phyloP scores from a whole-genome alignment of 176 grass and related monocot genomes.

The Musa acuminata region DNA sequence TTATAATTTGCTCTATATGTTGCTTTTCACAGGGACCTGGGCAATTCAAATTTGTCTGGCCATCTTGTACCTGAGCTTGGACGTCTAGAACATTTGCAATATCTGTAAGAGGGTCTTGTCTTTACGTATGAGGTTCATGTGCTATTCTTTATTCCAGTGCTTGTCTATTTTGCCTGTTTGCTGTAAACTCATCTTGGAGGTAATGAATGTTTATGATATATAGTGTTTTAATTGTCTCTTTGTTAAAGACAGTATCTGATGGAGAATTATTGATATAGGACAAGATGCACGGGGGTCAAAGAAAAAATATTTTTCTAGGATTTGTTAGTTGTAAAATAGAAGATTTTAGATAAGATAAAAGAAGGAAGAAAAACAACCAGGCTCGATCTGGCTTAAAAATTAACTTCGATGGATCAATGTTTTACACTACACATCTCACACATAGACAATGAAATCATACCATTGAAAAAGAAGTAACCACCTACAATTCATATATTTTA shows the following conservation, averaged over 20 bases:
- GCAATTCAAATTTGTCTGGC: conserved; percentile 70
- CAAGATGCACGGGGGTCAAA: too few relatives aligned
- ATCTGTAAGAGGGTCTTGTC: conserved; percentile 39
- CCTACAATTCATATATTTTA: too few relatives aligned
- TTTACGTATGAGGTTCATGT: neutral
- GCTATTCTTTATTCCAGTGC: neutral
- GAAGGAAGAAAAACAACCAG: too few relatives aligned
- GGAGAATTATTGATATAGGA: too few relatives aligned
- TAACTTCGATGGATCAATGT: too few relatives aligned
- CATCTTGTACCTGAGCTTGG: conserved; percentile 53
- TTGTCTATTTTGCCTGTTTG: neutral
- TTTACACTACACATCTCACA: too few relatives aligned
- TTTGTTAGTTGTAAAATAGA: too few relatives aligned
- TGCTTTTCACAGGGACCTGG: conserved; percentile 51
- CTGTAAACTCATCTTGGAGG: neutral
- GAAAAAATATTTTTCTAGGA: too few relatives aligned
- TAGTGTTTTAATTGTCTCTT: neutral
- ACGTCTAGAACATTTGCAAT: conserved; percentile 63
- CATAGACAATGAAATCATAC: too few relatives aligned
- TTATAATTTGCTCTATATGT: neutral
- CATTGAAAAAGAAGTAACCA: too few relatives aligned
- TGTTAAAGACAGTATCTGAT: neutral
- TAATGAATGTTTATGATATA: neutral
- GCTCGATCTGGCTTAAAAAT: too few relatives aligned
- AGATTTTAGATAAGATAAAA: too few relatives aligned